A percentile compares a stretch with the other conserved stretches of the same genome.
These are phyloP conservation scores for Venturia effusa DNA, from an alignment of 2,329 filamentous ascomycete species.

Conservation along the genomic window DNA sequence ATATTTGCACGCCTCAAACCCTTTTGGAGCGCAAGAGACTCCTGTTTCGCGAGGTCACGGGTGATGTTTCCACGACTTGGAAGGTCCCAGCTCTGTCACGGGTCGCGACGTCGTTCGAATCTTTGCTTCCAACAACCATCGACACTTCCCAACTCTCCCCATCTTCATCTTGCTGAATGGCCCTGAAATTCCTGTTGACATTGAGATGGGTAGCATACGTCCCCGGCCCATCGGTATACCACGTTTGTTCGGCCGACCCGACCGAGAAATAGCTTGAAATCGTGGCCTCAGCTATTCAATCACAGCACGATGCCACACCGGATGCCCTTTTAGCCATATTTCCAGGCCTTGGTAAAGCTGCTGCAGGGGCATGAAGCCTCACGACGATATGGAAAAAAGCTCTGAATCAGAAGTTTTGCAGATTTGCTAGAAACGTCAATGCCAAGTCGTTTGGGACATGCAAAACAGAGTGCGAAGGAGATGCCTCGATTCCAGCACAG, in stretches of 20 bases:
- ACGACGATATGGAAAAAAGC: not conserved
- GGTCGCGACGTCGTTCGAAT: not conserved
- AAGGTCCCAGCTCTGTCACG: not conserved
- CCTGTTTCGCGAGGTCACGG: not conserved
- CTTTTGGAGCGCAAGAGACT: not conserved
- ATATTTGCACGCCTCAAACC: not conserved
- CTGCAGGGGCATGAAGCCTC: not conserved
- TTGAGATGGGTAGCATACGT: too few species aligned
- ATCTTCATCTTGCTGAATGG: not conserved
- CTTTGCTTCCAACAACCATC: not conserved
- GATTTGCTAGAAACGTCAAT: not conserved
- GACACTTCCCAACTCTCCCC: not conserved
- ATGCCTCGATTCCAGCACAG: not conserved
- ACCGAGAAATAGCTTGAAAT: not conserved
- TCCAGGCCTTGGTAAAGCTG: not conserved
- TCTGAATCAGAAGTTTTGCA: not conserved
- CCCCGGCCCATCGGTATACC: not conserved
- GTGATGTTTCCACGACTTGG: not conserved
- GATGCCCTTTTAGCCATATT: not conserved
- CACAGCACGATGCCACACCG: not conserved
- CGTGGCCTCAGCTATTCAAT: not conserved
- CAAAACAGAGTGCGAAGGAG: not conserved
- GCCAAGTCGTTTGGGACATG: conserved; percentile 2
- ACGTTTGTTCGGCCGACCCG: not conserved
- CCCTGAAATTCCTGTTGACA: too few species aligned